Percentiles rank a stretch among this genome's conserved stretches.
phyloP scores from a whole-genome alignment of 148 eudicot genomes.

The Salicornia ramosissima region DNA sequence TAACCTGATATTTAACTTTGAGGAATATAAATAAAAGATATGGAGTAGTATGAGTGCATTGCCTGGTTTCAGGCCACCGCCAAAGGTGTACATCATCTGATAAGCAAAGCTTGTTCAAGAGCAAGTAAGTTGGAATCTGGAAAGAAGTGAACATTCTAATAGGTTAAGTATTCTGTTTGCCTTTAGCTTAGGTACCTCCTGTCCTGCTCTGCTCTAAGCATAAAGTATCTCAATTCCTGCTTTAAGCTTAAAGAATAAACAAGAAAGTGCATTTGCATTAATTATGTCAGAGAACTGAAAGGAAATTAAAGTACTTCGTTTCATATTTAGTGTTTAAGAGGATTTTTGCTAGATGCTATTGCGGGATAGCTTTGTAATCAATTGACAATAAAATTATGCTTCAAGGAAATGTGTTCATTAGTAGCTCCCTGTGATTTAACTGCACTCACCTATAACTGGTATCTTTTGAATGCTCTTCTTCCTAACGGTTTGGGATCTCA shows the following conservation, averaged over 20 bases:
- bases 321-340: neutral
- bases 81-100: neutral
- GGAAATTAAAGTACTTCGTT: neutral
- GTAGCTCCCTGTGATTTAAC: too few species aligned
- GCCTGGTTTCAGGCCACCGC: neutral
- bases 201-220: neutral
- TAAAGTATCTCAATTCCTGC: neutral
- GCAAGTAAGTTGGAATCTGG: neutral
- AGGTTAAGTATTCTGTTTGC: neutral
- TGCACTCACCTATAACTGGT: too few species aligned
- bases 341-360: too few species aligned
- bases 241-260: neutral
- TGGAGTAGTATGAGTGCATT: neutral
- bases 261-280: neutral
- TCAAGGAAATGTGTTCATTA: too few species aligned
- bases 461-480: too few species aligned
- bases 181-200: neutral
- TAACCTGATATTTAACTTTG: neutral
- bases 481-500: too few species aligned
- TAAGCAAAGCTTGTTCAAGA: neutral
- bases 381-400: too few species aligned
- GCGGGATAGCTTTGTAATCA: too few species aligned
- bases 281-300: too few species aligned
- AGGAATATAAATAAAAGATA: neutral
- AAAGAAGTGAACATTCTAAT: neutral